Evolutionary conservation across 1,284 basidiomycete genomes (phyloP).

Genomic region (Acaromyces ingoldii): DNA sequence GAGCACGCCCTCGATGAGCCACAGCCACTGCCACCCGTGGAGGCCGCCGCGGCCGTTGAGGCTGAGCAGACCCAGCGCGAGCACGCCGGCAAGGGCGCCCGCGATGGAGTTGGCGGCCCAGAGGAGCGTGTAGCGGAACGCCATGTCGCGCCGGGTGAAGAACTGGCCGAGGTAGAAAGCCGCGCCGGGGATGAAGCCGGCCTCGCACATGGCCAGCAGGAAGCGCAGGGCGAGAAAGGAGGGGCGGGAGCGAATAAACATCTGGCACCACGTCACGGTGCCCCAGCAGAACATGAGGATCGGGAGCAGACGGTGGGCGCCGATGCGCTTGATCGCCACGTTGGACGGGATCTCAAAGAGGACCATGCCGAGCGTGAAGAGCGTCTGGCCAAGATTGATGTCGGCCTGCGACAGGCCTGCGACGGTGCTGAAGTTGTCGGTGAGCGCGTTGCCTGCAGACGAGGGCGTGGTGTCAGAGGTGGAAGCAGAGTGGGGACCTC

Average conservation of each 20-base stretch:
- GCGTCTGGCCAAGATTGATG: not conserved
- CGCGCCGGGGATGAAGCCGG: not conserved
- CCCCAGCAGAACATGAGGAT: no score
- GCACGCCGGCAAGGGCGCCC: not conserved
- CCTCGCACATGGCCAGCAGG: not conserved
- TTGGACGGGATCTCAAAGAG: not conserved
- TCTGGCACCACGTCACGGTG: no score
- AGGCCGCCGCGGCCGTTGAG: constrained; percentile 20
- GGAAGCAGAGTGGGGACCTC: no score
- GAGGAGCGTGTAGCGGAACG: not conserved
- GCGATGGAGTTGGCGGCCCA: not conserved
- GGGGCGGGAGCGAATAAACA: no score
- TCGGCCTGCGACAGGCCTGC: not conserved
- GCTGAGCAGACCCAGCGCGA: constrained; percentile 16
- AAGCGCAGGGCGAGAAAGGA: not conserved
- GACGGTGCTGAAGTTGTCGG: not conserved
- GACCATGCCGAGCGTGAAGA: not conserved
- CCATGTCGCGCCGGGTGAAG: not conserved
- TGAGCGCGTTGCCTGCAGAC: not conserved
- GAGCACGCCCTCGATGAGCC: constrained; percentile 20
- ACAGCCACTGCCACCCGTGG: constrained; percentile 28
- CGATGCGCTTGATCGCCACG: not conserved
- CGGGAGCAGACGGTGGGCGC: not conserved
- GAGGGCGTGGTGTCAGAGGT: no score
- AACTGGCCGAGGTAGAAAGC: not conserved